Percentiles rank a stretch among this genome's conserved stretches.
These are phyloP conservation scores for Russula sp. DNA, from an alignment of 768 basidiomycete species.

Conservation along the genomic window DNA sequence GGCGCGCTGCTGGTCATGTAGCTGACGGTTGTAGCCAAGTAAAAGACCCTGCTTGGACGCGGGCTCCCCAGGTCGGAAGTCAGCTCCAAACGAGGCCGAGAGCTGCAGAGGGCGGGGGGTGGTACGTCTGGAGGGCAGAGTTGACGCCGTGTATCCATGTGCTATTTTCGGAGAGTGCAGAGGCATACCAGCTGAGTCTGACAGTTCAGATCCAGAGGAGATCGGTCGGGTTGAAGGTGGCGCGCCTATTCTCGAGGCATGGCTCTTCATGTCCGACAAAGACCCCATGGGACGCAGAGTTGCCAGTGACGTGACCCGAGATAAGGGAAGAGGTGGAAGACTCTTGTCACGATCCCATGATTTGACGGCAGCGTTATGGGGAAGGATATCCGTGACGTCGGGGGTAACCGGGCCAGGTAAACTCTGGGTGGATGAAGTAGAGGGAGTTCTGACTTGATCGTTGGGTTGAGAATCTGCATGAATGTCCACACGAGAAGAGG, in stretches of 20 bases:
- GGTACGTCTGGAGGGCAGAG: background rate
- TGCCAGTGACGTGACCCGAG: slow-evolving; percentile 14
- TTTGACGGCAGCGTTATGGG: background rate
- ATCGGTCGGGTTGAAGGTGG: background rate
- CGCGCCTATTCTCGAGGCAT: background rate
- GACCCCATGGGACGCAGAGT: background rate
- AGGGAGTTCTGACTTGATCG: slow-evolving; percentile 18
- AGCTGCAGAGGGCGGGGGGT: slow-evolving; percentile 24
- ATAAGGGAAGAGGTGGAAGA: slow-evolving; percentile 22
- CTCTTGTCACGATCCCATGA: slow-evolving; percentile 22
- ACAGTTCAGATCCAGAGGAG: slow-evolving; percentile 16
- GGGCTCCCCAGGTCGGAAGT: slow-evolving; percentile 21
- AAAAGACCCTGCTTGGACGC: slow-evolving; percentile 17
- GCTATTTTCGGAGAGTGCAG: slow-evolving; percentile 6
- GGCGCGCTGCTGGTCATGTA: slow-evolving; percentile 24
- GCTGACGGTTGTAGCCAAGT: slow-evolving; percentile 23
- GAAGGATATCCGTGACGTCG: slow-evolving; percentile 8
- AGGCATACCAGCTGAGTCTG: slow-evolving; percentile 1
- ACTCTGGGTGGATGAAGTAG: slow-evolving; percentile 22
- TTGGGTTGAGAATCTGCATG: slow-evolving; percentile 4
- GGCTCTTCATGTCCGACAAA: slow-evolving; percentile 3
- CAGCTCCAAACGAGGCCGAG: slow-evolving; percentile 4
- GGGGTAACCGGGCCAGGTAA: slow-evolving; percentile 20
- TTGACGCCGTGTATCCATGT: background rate
- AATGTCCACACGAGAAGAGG: slow-evolving; percentile 3